Evolutionary conservation across 257 asterid species (phyloP), one percentile per base, ranked within the genome.

Genomic region (Nicotiana benthamiana): DNA sequence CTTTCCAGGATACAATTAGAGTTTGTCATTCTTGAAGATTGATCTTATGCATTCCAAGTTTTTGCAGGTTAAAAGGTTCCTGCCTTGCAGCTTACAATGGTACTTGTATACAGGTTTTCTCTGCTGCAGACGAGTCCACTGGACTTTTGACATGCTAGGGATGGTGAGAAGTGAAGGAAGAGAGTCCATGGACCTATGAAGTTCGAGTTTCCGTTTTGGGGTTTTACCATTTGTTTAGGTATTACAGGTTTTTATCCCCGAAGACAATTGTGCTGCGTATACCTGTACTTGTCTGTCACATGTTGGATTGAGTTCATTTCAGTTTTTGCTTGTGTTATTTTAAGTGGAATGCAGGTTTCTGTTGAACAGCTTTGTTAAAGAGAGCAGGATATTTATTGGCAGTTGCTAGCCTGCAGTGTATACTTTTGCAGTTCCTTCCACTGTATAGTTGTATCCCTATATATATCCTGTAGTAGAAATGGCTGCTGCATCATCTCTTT

Each of bases 51-150:
- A 79, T 79, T 64, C 61, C 76, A 66, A 61, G 75, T 13, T 64
- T 79, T 62, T 79, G 82, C 82, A 79, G 82, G 82, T 79, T 62
- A 51, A 64, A 79, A 74, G 82, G 82, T 43, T 79, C 77, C 65
- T 79, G 82, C 77, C 46, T 63, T 63, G 76, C 77, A 61, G 82
- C 82, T 79, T 54, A 79, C 82, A 62, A 64, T 79, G 59, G 30
- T 64, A 34, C 75, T 79, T 79, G 76, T 64, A 79, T 79, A 79
- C 82, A 79, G 82, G 82, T 79, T 79, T 51, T 64, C 82, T 79
- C 75, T 43, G 63, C 62, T 79, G 82, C 82, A 79, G 82, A 79
- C 36, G 79, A 24, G 79, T 74, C 61, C 79, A 24, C 34, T 1
- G 61, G 79, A 46, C 79, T 74, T 74, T 16, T 48, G 15, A 48